A percentile compares a stretch with the other conserved stretches of the same genome.
phyloP scores from a whole-genome alignment of 331 rosid species.

The Acacia pycnantha region DNA sequence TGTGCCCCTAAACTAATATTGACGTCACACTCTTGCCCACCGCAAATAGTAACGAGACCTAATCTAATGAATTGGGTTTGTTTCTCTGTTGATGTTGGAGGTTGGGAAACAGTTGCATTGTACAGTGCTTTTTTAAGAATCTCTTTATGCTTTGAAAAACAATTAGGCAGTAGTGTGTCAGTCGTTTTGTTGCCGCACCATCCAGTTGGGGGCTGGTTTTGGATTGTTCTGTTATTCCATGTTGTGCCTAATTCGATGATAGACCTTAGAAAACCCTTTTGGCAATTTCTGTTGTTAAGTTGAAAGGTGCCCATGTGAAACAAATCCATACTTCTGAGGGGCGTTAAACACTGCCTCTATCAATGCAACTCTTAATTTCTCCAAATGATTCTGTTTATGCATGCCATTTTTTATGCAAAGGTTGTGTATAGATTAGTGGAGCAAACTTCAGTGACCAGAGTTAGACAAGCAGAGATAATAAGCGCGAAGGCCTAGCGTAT shows the following conservation, averaged over 20 bases:
- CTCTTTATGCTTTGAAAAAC: background rate
- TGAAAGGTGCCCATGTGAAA: background rate
- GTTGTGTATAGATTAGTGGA: background rate
- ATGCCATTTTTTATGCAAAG: background rate
- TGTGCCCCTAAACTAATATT: conserved; percentile 1
- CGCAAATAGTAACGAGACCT: conserved; percentile 4
- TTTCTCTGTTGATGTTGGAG: background rate
- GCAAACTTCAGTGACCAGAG: background rate
- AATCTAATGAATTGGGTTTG: background rate
- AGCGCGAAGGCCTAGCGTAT: too few species aligned
- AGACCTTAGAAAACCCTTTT: background rate
- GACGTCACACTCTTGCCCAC: background rate
- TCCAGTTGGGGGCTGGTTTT: background rate
- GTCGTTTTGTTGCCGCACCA: background rate
- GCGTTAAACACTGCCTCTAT: background rate
- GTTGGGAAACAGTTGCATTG: conserved; percentile 27
- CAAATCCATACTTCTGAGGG: background rate
- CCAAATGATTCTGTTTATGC: background rate
- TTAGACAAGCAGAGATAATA: too few species aligned
- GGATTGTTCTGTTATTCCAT: background rate
- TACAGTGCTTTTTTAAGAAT: background rate
- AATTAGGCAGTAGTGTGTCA: conserved; percentile 9
- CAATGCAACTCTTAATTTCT: background rate
- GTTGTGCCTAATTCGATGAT: conserved; percentile 12
- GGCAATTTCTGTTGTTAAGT: background rate